Base-by-base conservation (phyloP, 2,329 filamentous ascomycete genomes). In the Verticillium tricorpus region DNA sequence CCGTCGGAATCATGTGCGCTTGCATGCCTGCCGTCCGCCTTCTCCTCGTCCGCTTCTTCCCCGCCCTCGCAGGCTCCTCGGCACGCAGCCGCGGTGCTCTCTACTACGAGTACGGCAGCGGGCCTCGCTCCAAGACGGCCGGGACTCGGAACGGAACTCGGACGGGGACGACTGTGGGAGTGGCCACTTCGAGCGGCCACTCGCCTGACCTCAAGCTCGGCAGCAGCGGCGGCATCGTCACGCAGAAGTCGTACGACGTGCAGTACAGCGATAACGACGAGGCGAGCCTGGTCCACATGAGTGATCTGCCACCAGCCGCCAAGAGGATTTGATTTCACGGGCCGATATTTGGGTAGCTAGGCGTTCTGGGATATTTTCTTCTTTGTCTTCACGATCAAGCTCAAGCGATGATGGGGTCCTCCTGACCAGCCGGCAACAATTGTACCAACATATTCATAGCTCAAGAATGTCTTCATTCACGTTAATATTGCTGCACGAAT, bases 1-100 rank as follows among this genome's bases (percentile, higher is more conserved):
- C 71, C 61, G 68, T 74, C 9, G 73, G 73, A 2, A 73, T 76
- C 61, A 73, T 76, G 35, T 76, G 74, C 62, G 69, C 72, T 8
- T 74, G 72, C 50, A 66, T 76, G 65, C 74, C 74, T 0, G 65
- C 72, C 3, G 61, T 74, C 1, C 69, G 71, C 2, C 67, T 72
- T 19, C 63, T 76, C 12, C 63, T 75, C 2, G 65, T 67, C 15
- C 64, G 70, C 12, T 64, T 74, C 54, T 69, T 76, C 67, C 76
- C 76, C 11, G 56, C 39, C 14, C 45, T 65, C 39, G 62, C 60
- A 17, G 64, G 62, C n/a, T 62, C 64, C 19, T 64, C 62, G 1
- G 39, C 64, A 11, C 60, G 62, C 56, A 65, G 64, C 60, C 64
- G 55, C n/a, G 64, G 64, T 1, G 37, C 56, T 4, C 56, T 61